These are phyloP conservation scores for Aspergillus candidus DNA, from an alignment of 2,329 filamentous ascomycete genomes.

Conservation along the genomic window DNA sequence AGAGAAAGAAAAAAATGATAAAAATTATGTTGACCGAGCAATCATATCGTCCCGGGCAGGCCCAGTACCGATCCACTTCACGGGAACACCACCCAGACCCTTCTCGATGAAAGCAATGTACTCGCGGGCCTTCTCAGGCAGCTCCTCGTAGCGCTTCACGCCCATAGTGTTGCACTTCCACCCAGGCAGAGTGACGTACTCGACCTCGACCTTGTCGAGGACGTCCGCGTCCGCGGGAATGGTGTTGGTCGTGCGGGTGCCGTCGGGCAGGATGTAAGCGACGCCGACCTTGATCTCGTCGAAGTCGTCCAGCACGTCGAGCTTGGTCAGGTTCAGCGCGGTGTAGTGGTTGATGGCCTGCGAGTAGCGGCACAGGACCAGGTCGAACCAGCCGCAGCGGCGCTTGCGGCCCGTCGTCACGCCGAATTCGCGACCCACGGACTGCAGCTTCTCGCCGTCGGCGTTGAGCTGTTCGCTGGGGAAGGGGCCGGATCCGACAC, in stretches of 20 bases:
- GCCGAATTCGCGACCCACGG: slow-evolving; percentile 50
- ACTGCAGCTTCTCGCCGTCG: slow-evolving; percentile 52
- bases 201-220: slow-evolving; percentile 49
- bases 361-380: slow-evolving; percentile 59
- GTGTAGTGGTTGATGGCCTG: slow-evolving; percentile 50
- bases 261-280: slow-evolving; percentile 49
- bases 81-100: slow-evolving; percentile 49
- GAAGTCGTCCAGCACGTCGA: slow-evolving; percentile 59
- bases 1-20: no score
- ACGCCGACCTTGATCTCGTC: slow-evolving; percentile 57
- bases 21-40: slow-evolving; percentile 28
- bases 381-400: slow-evolving; percentile 60
- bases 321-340: slow-evolving; percentile 57
- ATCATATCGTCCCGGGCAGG: slow-evolving; percentile 59
- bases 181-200: slow-evolving; percentile 55
- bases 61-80: slow-evolving; percentile 60
- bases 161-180: slow-evolving; percentile 58
- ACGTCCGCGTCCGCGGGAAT: slow-evolving; percentile 54
- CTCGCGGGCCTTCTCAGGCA: slow-evolving; percentile 52
- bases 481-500: slow-evolving; percentile 56
- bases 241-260: slow-evolving; percentile 44
- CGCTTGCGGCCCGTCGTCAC: slow-evolving; percentile 57
- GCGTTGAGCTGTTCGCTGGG: slow-evolving; percentile 57
- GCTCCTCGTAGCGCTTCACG: slow-evolving; percentile 49
- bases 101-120: slow-evolving; percentile 59